Conservation (phyloP, 2,329 filamentous ascomycete species). For the Sporothrix phasma region DNA sequence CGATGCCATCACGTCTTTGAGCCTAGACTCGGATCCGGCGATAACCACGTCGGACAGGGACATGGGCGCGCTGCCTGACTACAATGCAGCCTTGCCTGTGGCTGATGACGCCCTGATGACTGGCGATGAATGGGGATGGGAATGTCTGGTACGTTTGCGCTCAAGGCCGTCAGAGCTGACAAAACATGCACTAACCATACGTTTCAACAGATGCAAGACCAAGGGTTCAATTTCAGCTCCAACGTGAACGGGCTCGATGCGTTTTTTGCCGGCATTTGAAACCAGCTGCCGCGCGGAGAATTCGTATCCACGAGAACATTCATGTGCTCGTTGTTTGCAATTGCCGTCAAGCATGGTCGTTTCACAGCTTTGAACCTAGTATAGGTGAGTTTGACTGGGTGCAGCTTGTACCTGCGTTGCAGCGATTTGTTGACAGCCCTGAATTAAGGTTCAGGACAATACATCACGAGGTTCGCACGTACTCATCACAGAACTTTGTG, state of each 20-base stretch:
- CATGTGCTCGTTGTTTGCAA: no score
- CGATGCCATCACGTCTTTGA: not conserved
- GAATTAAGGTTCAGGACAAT: not conserved
- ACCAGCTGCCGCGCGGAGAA: no score
- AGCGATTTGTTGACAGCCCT: not conserved
- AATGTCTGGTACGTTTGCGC: constrained; percentile 20
- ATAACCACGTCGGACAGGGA: not conserved
- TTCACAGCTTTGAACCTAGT: not conserved
- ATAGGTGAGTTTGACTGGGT: not conserved
- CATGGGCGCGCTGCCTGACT: not conserved
- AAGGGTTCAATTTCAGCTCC: constrained; percentile 20
- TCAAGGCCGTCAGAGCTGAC: no score
- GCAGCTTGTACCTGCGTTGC: not conserved
- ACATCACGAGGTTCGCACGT: not conserved
- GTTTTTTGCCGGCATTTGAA: constrained; percentile 12
- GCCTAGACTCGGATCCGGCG: constrained; percentile 1
- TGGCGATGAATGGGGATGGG: constrained; percentile 19
- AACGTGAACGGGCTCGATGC: constrained; percentile 17
- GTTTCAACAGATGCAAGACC: constrained; percentile 18
- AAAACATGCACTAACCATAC: not conserved
- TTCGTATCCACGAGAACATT: no score
- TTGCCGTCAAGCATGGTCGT: no score
- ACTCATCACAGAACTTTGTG: not conserved
- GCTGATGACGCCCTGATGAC: not conserved
- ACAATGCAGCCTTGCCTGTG: not conserved